A percentile compares a stretch with the other conserved stretches of the same genome.
Conservation (phyloP, 768 basidiomycete genomes). For the Aureoboletus auriporus region DNA sequence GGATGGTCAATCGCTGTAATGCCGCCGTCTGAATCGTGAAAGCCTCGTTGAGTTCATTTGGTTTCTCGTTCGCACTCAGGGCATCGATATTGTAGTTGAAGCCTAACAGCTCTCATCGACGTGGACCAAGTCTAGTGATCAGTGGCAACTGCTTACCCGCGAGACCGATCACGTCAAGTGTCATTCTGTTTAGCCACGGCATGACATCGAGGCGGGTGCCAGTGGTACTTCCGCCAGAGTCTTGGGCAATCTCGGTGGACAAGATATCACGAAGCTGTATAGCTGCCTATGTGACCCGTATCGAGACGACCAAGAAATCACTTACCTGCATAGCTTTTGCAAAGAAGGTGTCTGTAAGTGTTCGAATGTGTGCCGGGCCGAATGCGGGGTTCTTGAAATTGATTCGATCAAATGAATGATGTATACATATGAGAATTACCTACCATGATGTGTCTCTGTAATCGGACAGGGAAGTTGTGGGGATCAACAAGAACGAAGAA, state of each 20-base stretch:
- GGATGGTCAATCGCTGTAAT: constrained; percentile 3
- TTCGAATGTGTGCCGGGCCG: constrained; percentile 36
- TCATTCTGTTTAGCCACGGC: no score
- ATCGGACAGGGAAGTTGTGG: background rate
- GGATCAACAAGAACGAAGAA: background rate
- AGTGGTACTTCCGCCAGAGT: no score
- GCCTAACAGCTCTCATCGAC: no score
- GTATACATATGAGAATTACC: no score
- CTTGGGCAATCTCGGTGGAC: no score
- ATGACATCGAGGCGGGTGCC: no score
- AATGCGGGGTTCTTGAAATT: constrained; percentile 55
- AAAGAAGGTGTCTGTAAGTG: constrained; percentile 53
- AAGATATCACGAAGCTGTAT: background rate
- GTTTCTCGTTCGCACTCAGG: no score
- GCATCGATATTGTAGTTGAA: no score
- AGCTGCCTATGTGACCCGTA: background rate
- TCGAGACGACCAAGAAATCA: background rate
- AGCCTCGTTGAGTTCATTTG: constrained; percentile 11
- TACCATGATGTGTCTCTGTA: constrained; percentile 24
- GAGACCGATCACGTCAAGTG: no score
- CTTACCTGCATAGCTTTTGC: constrained; percentile 50
- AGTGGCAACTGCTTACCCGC: background rate
- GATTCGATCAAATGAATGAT: background rate
- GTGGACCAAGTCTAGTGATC: background rate
- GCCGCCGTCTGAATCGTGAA: constrained; percentile 24